Percentiles rank a stretch among this genome's conserved stretches.
Evolutionary conservation across 352 stramenopile genomes (phyloP).

Genomic region (Phytophthora pinifolia): DNA sequence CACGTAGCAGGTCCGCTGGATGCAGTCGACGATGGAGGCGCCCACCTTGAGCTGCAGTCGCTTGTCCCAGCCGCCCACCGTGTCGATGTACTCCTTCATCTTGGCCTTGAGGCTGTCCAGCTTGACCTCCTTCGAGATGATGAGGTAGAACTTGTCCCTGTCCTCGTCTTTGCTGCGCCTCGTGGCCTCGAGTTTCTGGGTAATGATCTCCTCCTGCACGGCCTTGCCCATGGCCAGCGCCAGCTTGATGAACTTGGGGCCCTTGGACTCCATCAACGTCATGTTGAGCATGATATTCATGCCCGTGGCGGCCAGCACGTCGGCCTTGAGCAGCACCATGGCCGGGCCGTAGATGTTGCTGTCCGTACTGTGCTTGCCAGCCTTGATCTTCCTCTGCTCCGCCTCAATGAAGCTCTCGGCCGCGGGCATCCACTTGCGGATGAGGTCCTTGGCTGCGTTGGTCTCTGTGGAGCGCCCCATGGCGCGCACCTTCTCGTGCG

Average conservation of each 20-base stretch:
- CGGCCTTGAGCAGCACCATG: constrained; percentile 55
- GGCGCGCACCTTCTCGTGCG: constrained; percentile 48
- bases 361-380: constrained; percentile 61
- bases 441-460: constrained; percentile 61
- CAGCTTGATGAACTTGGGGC: constrained; percentile 82
- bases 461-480: constrained; percentile 51
- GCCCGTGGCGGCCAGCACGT: constrained; percentile 57
- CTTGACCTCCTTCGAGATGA: constrained; percentile 31
- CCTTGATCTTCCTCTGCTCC: constrained; percentile 55
- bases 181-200: constrained; percentile 43
- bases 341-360: constrained; percentile 74
- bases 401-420: constrained; percentile 42
- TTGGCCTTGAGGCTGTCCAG: constrained; percentile 36
- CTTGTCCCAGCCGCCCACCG: constrained; percentile 84
- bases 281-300: constrained; percentile 78
- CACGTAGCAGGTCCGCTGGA: constrained; percentile 82
- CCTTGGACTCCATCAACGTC: constrained; percentile 62
- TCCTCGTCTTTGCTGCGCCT: constrained; percentile 23
- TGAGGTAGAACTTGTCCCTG: constrained; percentile 32
- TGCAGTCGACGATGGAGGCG: constrained; percentile 73
- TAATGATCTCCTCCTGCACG: constrained; percentile 76
- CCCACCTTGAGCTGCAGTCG: constrained; percentile 90
- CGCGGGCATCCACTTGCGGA: constrained; percentile 59
- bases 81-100: constrained; percentile 70
- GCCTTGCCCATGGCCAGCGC: constrained; percentile 74